Evolutionary conservation across 306 rosid genomes (phyloP).

Genomic region (Prinsepia uniflora): DNA sequence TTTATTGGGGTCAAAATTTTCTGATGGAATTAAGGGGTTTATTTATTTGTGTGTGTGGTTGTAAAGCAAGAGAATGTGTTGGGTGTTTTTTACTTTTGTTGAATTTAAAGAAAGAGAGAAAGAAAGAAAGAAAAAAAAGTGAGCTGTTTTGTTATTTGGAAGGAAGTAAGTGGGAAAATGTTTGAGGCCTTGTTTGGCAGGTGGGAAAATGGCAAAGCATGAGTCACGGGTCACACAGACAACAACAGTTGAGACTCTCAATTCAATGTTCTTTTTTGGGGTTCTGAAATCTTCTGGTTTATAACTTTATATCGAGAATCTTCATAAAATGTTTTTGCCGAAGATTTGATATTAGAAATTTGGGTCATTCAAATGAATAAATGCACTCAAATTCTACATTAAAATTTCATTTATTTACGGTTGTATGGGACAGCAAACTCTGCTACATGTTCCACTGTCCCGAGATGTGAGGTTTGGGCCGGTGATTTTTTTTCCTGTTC

Average conservation of each 20-base stretch:
- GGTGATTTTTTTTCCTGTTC: too few species aligned
- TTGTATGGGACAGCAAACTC: too few species aligned
- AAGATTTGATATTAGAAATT: too few species aligned
- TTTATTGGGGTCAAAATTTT: background rate
- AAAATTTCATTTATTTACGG: too few species aligned
- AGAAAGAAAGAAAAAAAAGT: too few species aligned
- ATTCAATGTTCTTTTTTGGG: slow-evolving; percentile 11
- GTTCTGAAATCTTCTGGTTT: slow-evolving; percentile 16
- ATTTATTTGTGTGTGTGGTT: slow-evolving; percentile 8
- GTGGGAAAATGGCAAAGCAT: slow-evolving; percentile 19
- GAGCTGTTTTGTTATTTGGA: slow-evolving; percentile 36
- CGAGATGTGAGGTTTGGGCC: too few species aligned
- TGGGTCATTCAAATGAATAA: background rate
- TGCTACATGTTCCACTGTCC: too few species aligned
- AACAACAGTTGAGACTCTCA: slow-evolving; percentile 21
- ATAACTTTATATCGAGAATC: background rate
- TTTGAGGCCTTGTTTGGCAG: too few species aligned
- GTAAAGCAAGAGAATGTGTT: background rate
- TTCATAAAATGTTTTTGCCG: background rate
- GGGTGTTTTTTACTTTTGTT: slow-evolving; percentile 9
- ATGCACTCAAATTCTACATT: too few species aligned
- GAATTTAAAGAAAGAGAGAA: background rate
- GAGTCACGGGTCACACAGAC: slow-evolving; percentile 38
- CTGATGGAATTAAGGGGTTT: background rate
- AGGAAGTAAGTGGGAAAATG: slow-evolving; percentile 24